Evolutionary conservation across 345 rosid species (phyloP), one percentile per base, ranked within the genome.

Genomic region (Pugionium cornutum): DNA sequence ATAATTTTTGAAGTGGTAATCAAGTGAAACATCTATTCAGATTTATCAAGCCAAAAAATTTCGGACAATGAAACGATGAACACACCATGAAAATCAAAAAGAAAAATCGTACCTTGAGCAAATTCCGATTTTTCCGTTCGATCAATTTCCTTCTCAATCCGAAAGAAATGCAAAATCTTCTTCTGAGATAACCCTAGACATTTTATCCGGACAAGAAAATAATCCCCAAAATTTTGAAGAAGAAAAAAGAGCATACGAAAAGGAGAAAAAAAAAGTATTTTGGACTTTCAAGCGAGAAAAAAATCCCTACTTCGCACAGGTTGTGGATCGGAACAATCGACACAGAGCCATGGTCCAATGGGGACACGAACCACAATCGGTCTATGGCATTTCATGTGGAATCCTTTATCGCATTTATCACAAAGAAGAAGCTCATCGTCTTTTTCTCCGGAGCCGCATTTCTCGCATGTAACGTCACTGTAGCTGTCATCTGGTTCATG

Each of bases 361-460:
- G 96, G 97, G 53, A 91, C 81, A 55, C 89, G 84, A 51, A 58
- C 95, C 11, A 91, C 85, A 48, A 91, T 91, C 49, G 97, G 97
- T 62, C 92, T 72, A 69, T 88, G 70, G 70, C 97, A 88, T 66
- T 83, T 86, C 96, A 91, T 88, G 69, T 91, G 97, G 42, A 79
- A 91, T n/a, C 97, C 97, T 58, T 68, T 76, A 11, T 91, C 94
- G 67, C 97, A 91, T 82, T 84, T 88, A 8, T 91, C 96, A 35
- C 97, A 91, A 18, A 88, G 64, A 33, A 91, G 83, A 37, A 91
- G 83, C 85, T 86, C 92, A 28, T 81, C 92, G n/a, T 79, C 60
- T 26, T 65, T 66, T 7, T 91, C 96, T 39, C 89, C 97, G 2
- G 82, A 79, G 58, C 82, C 78, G 55, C 97, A 86, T 84, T 90